These are phyloP conservation scores for Hypoxylon sp. DNA, from an alignment of 2,329 filamentous ascomycete genomes.

Conservation along the genomic window DNA sequence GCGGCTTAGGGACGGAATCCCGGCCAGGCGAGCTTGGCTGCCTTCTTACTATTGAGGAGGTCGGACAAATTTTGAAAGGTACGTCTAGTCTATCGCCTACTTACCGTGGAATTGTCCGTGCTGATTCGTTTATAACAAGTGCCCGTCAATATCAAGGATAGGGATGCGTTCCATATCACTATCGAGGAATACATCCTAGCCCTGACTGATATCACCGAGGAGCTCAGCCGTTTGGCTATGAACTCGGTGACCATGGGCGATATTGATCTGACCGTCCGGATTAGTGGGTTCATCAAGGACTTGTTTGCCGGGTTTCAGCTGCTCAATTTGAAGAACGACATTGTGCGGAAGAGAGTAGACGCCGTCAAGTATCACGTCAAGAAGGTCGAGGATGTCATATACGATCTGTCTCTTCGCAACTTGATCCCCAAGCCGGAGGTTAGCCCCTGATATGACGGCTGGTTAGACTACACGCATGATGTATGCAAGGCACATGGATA, in stretches of 20 bases:
- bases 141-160: conserved; percentile 90
- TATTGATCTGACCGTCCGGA: conserved; percentile 85
- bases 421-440: conserved; percentile 71
- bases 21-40: conserved; percentile 70
- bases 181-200: conserved; percentile 97
- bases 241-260: conserved; percentile 96
- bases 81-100: conserved; percentile 51
- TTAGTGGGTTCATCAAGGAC: conserved; percentile 94
- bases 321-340: conserved; percentile 97
- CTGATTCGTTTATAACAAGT: conserved; percentile 66
- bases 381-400: conserved; percentile 98
- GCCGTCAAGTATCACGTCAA: conserved; percentile 98
- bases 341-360: conserved; percentile 87
- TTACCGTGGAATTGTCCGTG: neutral
- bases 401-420: conserved; percentile 90
- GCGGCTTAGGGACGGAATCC: conserved; percentile 74
- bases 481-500: neutral
- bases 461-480: neutral
- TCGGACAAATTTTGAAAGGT: conserved; percentile 84
- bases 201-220: conserved; percentile 88
- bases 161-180: conserved; percentile 92
- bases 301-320: conserved; percentile 96
- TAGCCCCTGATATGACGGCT: conserved; percentile 25
- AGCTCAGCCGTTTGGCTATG: conserved; percentile 90
- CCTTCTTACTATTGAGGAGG: conserved; percentile 89